Evolutionary conservation across 441 rosid species (phyloP), one percentile per base, ranked within the genome.

Genomic region (Syzygium syzygioides): DNA sequence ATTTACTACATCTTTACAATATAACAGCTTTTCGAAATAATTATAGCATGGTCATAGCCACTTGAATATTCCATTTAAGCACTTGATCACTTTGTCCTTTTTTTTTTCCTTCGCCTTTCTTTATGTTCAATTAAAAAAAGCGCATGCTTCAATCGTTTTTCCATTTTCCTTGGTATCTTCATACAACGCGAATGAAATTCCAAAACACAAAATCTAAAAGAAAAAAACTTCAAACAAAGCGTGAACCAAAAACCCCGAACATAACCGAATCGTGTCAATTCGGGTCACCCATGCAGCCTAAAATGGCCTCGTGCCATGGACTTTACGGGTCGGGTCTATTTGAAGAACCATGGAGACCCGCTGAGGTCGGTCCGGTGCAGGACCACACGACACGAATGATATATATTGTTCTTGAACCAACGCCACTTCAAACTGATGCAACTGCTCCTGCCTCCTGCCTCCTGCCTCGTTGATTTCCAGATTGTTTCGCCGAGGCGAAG

Each of bases 41-140:
- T n/a, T n/a, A 4, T n/a, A 62, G 4, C 0, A 4, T 7, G 0
- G 1, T 3, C 5, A 64, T 64, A 64, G 4, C 2, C 7, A 12
- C 23, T 64, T 23, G 2, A 30, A 30, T 64, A 64, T 64, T 11
- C 37, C 23, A 30, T 64, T 19, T 11, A 64, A 64, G 76, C 12
- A 30, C 14, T 3, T 3, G 20, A 64, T 5, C 12, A 3, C 41
- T 64, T 30, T 30, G 71, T 60, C 68, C 17, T 60, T 60, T 28
- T 60, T 13, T 13, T 14, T 14, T 4, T 28, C 26, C 34, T 62
- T 62, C 7, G 19, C 23, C 14, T 34, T 25, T 66, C 45, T 10
- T 68, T 68, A 19, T 34, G 48, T 37, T 37, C n/a, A 71, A 20
- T 11, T 37, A 18, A 71, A 71, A 37, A 4, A 37, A 37, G 41